Evolutionary conservation across 2,329 filamentous ascomycete genomes (phyloP).

Genomic region (Nothophaeocryptopus gaeumannii): DNA sequence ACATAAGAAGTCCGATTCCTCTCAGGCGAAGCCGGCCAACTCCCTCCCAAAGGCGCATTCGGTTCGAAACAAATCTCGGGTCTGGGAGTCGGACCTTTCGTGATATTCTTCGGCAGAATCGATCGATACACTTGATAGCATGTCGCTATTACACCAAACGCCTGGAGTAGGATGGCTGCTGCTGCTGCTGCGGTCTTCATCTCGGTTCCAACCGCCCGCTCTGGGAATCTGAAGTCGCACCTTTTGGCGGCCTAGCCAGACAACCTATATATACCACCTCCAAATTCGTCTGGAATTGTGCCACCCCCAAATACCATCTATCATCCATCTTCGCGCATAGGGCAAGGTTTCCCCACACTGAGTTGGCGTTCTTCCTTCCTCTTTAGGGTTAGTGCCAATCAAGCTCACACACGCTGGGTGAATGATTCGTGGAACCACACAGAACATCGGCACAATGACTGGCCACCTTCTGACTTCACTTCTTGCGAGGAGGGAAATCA

Average conservation of each 20-base stretch:
- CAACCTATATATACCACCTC: not conserved
- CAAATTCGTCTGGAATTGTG: too few relatives aligned
- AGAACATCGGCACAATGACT: too few relatives aligned
- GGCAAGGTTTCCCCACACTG: not conserved
- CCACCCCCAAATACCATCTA: too few relatives aligned
- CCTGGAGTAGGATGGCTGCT: slow-evolving; percentile 12
- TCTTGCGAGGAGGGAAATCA: too few relatives aligned
- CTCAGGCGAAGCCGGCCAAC: slow-evolving; percentile 33
- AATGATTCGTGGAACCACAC: slow-evolving; percentile 2
- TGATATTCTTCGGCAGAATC: slow-evolving; percentile 17
- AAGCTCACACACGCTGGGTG: not conserved
- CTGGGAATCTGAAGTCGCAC: too few relatives aligned
- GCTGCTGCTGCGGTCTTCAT: not conserved
- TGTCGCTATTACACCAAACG: slow-evolving; percentile 24
- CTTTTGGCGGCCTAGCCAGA: too few relatives aligned
- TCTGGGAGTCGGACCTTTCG: slow-evolving; percentile 27
- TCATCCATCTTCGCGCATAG: slow-evolving; percentile 1
- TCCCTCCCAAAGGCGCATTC: slow-evolving; percentile 27
- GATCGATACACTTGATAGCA: slow-evolving; percentile 31
- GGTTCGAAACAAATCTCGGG: slow-evolving; percentile 37
- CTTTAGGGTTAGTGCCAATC: not conserved
- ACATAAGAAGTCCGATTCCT: slow-evolving; percentile 41
- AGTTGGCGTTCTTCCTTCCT: not conserved
- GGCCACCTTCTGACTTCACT: too few relatives aligned
- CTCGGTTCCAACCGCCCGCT: too few relatives aligned